Percentiles rank a stretch among this genome's conserved stretches.
These are phyloP conservation scores for Cordyceps javanica DNA, from an alignment of 2,329 filamentous ascomycete genomes.

Conservation along the genomic window DNA sequence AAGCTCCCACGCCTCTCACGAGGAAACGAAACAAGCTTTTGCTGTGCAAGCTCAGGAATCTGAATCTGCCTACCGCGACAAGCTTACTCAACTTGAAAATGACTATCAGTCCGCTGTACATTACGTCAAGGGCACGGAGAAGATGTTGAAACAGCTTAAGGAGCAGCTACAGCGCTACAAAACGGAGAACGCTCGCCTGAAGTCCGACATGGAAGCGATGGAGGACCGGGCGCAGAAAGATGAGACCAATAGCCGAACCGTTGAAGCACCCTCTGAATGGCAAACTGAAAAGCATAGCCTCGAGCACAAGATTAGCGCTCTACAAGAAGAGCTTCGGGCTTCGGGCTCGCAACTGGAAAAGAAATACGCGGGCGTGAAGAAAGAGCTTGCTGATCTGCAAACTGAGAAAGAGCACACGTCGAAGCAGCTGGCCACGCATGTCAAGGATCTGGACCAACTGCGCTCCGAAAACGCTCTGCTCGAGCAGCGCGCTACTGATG, in stretches of 20 bases:
- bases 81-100: conserved; percentile 87
- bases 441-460: conserved; percentile 70
- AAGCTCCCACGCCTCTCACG: conserved; percentile 68
- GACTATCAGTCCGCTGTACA: conserved; percentile 97
- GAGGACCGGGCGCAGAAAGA: conserved; percentile 43
- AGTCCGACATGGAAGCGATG: conserved; percentile 68
- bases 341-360: conserved; percentile 64
- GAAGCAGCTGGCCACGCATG: conserved; percentile 52
- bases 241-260: conserved; percentile 15
- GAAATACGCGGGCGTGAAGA: conserved; percentile 61
- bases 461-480: conserved; percentile 76
- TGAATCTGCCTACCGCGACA: conserved; percentile 86
- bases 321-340: conserved; percentile 63
- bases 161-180: conserved; percentile 94
- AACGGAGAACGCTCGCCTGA: conserved; percentile 73
- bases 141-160: conserved; percentile 98
- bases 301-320: conserved; percentile 58
- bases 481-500: conserved; percentile 79
- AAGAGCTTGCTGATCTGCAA: conserved; percentile 61
- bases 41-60: conserved; percentile 78
- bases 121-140: conserved; percentile 97
- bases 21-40: conserved; percentile 74
- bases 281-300: conserved; percentile 65
- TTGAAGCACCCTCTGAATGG: conserved; percentile 54
- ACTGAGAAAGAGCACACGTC: conserved; percentile 60